Evolutionary conservation across 164 flowering plant species (phyloP).

Genomic region (Cinnamomum micranthum): DNA sequence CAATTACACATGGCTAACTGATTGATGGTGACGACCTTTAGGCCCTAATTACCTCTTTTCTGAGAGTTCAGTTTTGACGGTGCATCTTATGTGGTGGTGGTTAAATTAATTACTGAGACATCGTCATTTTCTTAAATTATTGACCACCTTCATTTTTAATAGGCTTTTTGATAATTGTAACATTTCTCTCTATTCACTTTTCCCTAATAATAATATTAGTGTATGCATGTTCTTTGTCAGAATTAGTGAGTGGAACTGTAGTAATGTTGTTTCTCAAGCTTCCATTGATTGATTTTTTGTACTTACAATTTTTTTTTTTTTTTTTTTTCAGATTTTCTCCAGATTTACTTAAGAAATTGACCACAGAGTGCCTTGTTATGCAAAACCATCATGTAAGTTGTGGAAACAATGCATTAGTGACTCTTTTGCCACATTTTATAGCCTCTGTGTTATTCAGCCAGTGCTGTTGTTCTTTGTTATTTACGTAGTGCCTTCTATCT

Average conservation of each 20-base stretch:
- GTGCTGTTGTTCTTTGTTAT: neutral
- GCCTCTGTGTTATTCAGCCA: neutral
- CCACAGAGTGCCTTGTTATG: constrained; percentile 91
- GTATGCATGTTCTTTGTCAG: neutral
- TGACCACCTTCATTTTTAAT: too few relatives aligned
- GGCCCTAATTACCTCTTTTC: neutral
- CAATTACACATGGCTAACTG: too few relatives aligned
- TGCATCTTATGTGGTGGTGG: neutral
- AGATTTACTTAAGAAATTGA: constrained; percentile 66
- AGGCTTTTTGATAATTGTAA: neutral
- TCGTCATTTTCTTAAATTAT: neutral
- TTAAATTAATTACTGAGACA: neutral
- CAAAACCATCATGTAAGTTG: constrained; percentile 83
- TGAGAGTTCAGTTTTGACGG: neutral
- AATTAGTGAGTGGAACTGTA: neutral
- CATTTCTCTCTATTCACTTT: neutral
- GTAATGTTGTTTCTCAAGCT: neutral
- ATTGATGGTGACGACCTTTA: neutral
- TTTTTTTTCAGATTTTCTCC: constrained; percentile 84
- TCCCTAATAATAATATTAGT: too few relatives aligned
- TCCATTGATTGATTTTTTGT: neutral
- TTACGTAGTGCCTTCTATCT: neutral
- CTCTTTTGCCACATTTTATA: neutral
- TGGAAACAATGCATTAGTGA: neutral
- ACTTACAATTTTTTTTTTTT: neutral